A percentile compares a stretch with the other conserved stretches of the same genome.
Evolutionary conservation across 352 stramenopile species (phyloP).

Genomic region (Pythium periplocum): DNA sequence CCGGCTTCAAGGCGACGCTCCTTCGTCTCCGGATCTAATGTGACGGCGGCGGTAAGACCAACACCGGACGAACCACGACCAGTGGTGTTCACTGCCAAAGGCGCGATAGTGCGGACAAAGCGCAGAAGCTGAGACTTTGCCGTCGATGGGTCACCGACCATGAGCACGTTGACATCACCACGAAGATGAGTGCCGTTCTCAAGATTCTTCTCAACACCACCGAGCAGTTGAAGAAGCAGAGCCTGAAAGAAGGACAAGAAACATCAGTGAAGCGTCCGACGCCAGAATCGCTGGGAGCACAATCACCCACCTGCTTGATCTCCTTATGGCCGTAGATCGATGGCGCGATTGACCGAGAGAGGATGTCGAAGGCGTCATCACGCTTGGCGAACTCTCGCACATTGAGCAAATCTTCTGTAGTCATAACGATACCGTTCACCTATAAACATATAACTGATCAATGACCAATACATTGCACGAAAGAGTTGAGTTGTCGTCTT

Average conservation of each 20-base stretch:
- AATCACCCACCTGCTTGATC: conserved; percentile 94
- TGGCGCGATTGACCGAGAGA: conserved; percentile 93
- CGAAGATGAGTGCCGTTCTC: conserved; percentile 99
- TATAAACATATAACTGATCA: too few species aligned
- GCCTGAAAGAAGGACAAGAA: conserved; percentile 20
- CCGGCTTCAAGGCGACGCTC: conserved; percentile 95
- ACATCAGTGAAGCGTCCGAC: neutral
- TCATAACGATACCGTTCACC: conserved; percentile 90
- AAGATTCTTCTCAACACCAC: conserved; percentile 95
- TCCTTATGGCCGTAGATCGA: conserved; percentile 98
- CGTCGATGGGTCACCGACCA: conserved; percentile 98
- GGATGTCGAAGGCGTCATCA: conserved; percentile 87
- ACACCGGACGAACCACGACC: conserved; percentile 79
- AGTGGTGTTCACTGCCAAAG: conserved; percentile 89
- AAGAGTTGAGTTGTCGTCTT: too few species aligned
- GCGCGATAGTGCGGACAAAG: conserved; percentile 94
- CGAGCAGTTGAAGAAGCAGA: conserved; percentile 78
- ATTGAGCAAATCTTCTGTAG: conserved; percentile 86
- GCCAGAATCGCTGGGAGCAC: neutral
- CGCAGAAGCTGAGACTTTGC: conserved; percentile 98
- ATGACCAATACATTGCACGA: too few species aligned
- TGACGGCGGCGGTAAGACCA: conserved; percentile 98
- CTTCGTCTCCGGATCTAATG: conserved; percentile 93
- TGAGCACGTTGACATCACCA: conserved; percentile 98
- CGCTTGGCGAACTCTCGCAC: conserved; percentile 92